These are phyloP conservation scores for Scenedesmus sp. DNA, from an alignment of 163 green algal species.

Conservation along the genomic window DNA sequence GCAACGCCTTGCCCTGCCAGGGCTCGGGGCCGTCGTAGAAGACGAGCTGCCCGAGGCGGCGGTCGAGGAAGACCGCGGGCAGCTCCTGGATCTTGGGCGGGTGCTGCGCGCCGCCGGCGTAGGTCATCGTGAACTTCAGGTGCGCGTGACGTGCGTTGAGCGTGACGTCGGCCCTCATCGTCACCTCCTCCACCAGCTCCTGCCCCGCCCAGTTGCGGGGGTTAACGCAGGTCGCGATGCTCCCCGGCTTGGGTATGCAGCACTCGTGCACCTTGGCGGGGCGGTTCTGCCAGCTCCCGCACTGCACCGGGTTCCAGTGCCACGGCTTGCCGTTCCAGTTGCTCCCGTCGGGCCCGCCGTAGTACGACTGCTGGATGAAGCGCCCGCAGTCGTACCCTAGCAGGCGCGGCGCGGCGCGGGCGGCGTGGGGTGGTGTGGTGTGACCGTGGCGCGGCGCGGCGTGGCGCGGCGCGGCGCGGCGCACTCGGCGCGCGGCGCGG, in stretches of 20 bases:
- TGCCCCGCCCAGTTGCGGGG: constrained; percentile 47
- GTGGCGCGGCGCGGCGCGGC: too few species aligned
- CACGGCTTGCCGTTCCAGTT: constrained; percentile 39
- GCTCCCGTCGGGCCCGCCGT: constrained; percentile 40
- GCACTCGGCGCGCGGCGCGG: too few species aligned
- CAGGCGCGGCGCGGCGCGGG: too few species aligned
- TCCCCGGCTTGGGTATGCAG: background rate
- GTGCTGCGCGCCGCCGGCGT: constrained; percentile 17
- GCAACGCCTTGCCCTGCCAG: constrained; percentile 29
- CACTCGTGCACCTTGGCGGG: constrained; percentile 27
- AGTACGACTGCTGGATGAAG: constrained; percentile 46
- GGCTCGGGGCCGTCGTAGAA: constrained; percentile 36
- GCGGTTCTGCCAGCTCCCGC: constrained; percentile 43
- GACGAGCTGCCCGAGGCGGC: constrained; percentile 6
- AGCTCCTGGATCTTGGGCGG: constrained; percentile 24
- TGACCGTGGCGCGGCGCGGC: too few species aligned
- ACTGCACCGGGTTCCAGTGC: constrained; percentile 20
- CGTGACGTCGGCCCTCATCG: constrained; percentile 22
- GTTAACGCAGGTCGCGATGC: constrained; percentile 24
- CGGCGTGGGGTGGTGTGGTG: too few species aligned
- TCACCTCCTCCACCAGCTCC: constrained; percentile 40
- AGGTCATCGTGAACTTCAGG: constrained; percentile 19
- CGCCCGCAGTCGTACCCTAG: constrained; percentile 32
- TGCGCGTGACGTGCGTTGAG: constrained; percentile 17
- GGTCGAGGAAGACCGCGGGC: constrained; percentile 27